Evolutionary conservation across 345 rosid species (phyloP).

Genomic region (Lumnitzera littorea): DNA sequence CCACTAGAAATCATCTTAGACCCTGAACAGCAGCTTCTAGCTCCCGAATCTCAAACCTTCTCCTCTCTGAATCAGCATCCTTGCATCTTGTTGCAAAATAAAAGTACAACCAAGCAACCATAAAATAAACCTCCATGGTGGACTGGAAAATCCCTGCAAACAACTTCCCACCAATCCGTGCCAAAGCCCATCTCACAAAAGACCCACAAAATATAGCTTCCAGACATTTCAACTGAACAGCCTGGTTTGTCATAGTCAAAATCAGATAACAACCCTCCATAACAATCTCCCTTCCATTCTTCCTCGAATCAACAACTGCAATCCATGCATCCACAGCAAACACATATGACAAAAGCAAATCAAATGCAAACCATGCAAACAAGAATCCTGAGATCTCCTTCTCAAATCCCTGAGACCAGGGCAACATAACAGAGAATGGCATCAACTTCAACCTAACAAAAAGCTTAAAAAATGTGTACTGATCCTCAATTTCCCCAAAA

Average conservation of each 20-base stretch:
- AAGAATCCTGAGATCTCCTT: constrained; percentile 84
- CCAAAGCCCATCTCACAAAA: constrained; percentile 49
- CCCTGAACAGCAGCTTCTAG: constrained; percentile 71
- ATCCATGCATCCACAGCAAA: constrained; percentile 85
- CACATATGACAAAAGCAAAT: constrained; percentile 53
- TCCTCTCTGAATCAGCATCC: constrained; percentile 62
- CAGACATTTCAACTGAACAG: constrained; percentile 66
- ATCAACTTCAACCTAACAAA: constrained; percentile 83
- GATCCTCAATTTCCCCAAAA: constrained; percentile 87
- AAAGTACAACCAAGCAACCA: constrained; percentile 83
- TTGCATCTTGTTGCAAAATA: constrained; percentile 67
- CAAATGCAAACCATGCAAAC: constrained; percentile 73
- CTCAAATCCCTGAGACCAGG: constrained; percentile 76
- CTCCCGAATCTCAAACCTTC: constrained; percentile 80
- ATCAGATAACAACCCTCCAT: constrained; percentile 83
- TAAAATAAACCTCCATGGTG: constrained; percentile 71
- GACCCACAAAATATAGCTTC: constrained; percentile 83
- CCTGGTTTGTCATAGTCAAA: constrained; percentile 62
- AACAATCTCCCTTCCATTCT: constrained; percentile 79
- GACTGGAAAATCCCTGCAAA: constrained; percentile 64
- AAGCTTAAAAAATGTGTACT: constrained; percentile 71
- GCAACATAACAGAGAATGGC: constrained; percentile 82
- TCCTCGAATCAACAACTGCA: constrained; percentile 73
- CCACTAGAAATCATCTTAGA: constrained; percentile 39
- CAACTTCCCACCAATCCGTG: constrained; percentile 41